phyloP scores from a whole-genome alignment of 2,329 filamentous ascomycete species.

The Helotiales sp. region DNA sequence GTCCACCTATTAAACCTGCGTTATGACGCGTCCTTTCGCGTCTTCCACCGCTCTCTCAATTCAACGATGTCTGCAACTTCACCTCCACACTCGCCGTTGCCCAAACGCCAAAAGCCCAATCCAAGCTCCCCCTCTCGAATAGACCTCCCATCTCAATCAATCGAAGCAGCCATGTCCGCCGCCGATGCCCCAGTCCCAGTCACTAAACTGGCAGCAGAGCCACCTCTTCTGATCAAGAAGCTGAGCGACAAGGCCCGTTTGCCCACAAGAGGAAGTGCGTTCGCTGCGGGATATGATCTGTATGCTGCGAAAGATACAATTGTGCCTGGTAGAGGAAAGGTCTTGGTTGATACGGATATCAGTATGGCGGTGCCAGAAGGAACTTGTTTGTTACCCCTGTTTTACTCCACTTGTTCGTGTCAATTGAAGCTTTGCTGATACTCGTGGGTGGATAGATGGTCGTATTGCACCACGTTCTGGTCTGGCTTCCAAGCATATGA shows the following conservation, averaged over 20 bases:
- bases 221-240: conserved; percentile 71
- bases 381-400: conserved; percentile 69
- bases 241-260: conserved; percentile 78
- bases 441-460: conserved; percentile 64
- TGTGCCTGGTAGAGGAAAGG: conserved; percentile 84
- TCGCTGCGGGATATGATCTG: conserved; percentile 92
- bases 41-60: conserved; percentile 24
- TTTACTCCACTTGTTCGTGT: conserved; percentile 1
- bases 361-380: conserved; percentile 87
- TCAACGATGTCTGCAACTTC: conserved; percentile 33
- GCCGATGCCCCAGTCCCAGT: conserved; percentile 14
- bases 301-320: conserved; percentile 77
- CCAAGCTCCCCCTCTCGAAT: conserved; percentile 20
- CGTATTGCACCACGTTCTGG: conserved; percentile 90
- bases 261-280: conserved; percentile 86
- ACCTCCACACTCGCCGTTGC: conserved; percentile 38
- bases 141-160: conserved; percentile 13
- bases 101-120: conserved; percentile 41
- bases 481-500: conserved; percentile 90
- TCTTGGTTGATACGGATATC: conserved; percentile 87
- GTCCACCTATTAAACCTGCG: neutral
- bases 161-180: conserved; percentile 24
- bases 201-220: conserved; percentile 29
- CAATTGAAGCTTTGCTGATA: neutral
- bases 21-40: conserved; percentile 11